Base-by-base conservation (phyloP, 495 filamentous ascomycete genomes). In the Neurospora sp. region DNA sequence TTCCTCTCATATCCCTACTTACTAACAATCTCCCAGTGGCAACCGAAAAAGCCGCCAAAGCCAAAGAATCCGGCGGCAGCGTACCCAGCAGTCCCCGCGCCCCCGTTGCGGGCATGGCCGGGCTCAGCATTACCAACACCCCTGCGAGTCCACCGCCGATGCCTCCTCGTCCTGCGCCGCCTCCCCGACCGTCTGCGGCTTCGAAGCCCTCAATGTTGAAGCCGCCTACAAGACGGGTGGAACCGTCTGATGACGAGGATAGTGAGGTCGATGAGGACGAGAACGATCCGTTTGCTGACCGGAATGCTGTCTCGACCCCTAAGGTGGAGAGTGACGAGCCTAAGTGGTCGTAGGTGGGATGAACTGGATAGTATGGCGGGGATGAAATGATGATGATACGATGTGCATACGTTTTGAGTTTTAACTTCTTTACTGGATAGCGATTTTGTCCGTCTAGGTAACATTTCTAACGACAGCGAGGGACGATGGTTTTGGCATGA, bases 231-330 rank as follows among this genome's bases (percentile, higher is more conserved):
- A n/a, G 79, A 79, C 14, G 69, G 68, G 35, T 78, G 47, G 70
- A 53, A 14, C 44, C 68, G 5, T 77, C 76, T 18, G 71, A 73
- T 35, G 69, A 59, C 37, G 74, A 75, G 35, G 80, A 84, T 68
- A 85, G 86, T 42, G 82, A 85, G 35, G 85, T 86, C 14, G 82
- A 85, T 14, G 86, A 82, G 27, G 89, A 90, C 10, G 89, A 90
- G 73, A 85, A 94, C 75, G 88, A 94, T 79, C 92, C 92, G 4
- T 95, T 95, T 76, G 91, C 90, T 18, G 92, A 95, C 78, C 85
- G 85, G 10, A 93, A 94, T 81, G 91, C 87, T 38, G 61, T 77
- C 27, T 35, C n/a, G 10, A 75, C 68, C 45, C 73, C 73, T 73
- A 75, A 75, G 71, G 20, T 70, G 73, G 71, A 70, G 20, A 69